Evolutionary conservation across 2,329 filamentous ascomycete species (phyloP), one percentile per base, ranked within the genome.

Genomic region (Metarhizium anisopliae): DNA sequence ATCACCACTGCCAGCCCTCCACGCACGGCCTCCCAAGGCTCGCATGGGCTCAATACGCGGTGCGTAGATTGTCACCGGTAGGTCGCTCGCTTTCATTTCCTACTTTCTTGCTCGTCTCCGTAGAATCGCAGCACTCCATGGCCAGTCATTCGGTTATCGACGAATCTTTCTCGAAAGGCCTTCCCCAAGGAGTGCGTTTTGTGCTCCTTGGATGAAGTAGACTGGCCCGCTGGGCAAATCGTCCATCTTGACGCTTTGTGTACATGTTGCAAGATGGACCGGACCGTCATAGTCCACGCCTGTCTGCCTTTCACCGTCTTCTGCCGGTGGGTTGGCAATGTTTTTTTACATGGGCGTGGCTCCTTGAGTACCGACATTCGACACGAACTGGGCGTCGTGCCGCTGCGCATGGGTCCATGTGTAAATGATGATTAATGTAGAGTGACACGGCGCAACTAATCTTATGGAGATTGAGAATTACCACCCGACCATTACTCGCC

Each of bases 271-370:
- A 63, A 78, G 71, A 78, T 63, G 54, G 61, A 67, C 51, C 49
- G 76, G 75, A 71, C 76, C 76, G 76, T 79, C 76, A 79, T 79
- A 79, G 76, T 79, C 76, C 76, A 65, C 68, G 75, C 68, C 75
- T 68, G 72, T 74, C 68, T 70, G 55, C 38, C 35, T 18, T 47
- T 20, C 43, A 25, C 45, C 55, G 52, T 50, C 32, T 52, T 52
- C 36, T 13, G 47, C 45, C 38, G 52, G 30, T 56, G 57, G 55
- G 43, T 58, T 54, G 51, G 61, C 62, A 29, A 29, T 30, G 20
- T 20, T 2, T 1, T 57, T 58, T 62, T 11, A 78, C 76, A 69
- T 70, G 71, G 74, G 74, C 74, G 75, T 72, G 76, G 76, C 76
- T 79, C 76, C 76, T 61, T 67, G 74, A 66, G 76, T 66, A 74